These are phyloP conservation scores for Chlorella sp. DNA, from an alignment of 139 green algal species.

Conservation along the genomic window DNA sequence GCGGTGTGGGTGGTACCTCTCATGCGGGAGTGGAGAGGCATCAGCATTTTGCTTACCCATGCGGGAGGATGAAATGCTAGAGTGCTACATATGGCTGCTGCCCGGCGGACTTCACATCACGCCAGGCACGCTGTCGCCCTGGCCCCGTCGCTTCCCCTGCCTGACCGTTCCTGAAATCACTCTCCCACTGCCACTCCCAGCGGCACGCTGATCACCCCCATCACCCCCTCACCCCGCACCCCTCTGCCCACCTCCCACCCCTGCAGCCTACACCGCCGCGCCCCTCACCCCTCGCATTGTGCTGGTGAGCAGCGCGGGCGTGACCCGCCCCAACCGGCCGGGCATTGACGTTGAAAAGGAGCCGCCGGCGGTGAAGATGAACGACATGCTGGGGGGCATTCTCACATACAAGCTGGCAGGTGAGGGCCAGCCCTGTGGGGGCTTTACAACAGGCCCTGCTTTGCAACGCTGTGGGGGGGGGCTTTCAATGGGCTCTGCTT, in stretches of 20 bases:
- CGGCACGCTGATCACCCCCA: too few relatives aligned
- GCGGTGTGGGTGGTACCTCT: not conserved
- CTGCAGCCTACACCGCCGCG: slow-evolving; percentile 10
- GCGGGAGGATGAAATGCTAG: too few relatives aligned
- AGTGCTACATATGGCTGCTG: too few relatives aligned
- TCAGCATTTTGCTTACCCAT: too few relatives aligned
- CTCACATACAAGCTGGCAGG: slow-evolving; percentile 90
- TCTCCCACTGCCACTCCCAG: too few relatives aligned
- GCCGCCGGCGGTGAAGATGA: slow-evolving; percentile 90
- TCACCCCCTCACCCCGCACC: not conserved
- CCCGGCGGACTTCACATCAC: too few relatives aligned
- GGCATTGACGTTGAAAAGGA: slow-evolving; percentile 75
- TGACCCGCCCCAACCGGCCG: slow-evolving; percentile 84
- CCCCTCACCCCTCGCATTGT: slow-evolving; percentile 60
- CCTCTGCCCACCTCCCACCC: not conserved
- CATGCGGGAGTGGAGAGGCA: not conserved
- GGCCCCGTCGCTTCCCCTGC: too few relatives aligned
- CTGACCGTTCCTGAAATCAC: too few relatives aligned
- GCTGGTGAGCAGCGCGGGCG: slow-evolving; percentile 74
- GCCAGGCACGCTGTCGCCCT: too few relatives aligned
- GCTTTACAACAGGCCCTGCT: too few relatives aligned
- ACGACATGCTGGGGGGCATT: slow-evolving; percentile 90
- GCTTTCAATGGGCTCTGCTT: too few relatives aligned
- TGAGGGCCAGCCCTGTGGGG: slow-evolving; percentile 16
- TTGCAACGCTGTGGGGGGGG: too few relatives aligned